Percentiles rank a stretch among this genome's conserved stretches.
These are phyloP conservation scores for Phytophthora aleatoria DNA, from an alignment of 352 stramenopile genomes.

Conservation along the genomic window DNA sequence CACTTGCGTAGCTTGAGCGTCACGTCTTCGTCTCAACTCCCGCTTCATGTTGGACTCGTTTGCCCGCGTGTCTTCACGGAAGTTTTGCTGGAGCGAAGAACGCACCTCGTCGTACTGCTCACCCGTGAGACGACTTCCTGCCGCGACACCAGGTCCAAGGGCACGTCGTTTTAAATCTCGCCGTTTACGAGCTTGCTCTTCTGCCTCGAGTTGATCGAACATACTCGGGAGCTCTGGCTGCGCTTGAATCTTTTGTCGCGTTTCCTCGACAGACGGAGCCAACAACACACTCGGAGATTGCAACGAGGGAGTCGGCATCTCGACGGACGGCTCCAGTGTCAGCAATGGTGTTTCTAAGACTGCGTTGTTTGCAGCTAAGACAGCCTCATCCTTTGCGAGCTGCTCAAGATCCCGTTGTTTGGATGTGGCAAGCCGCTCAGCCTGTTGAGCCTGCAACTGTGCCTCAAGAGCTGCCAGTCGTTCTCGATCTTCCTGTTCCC, in stretches of 20 bases:
- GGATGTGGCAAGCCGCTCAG: conserved; percentile 35
- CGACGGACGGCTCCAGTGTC: conserved; percentile 13
- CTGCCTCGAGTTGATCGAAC: conserved; percentile 80
- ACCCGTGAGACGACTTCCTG: conserved; percentile 20
- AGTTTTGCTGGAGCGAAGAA: conserved; percentile 49
- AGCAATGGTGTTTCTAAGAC: conserved; percentile 1
- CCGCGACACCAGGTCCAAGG: conserved; percentile 7
- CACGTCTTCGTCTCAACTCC: conserved; percentile 51
- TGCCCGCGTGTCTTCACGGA: conserved; percentile 45
- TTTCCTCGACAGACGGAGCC: conserved; percentile 31
- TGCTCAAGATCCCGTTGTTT: conserved; percentile 41
- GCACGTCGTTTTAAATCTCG: conserved; percentile 35
- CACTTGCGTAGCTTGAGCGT: conserved; percentile 51
- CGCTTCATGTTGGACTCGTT: conserved; percentile 58
- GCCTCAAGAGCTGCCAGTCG: conserved; percentile 53
- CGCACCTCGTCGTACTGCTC: conserved; percentile 37
- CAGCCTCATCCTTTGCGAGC: conserved; percentile 31
- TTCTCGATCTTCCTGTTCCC: conserved; percentile 67
- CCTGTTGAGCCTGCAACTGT: conserved; percentile 51
- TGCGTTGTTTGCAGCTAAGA: conserved; percentile 5
- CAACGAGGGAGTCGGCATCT: conserved; percentile 10
- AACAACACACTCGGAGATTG: conserved; percentile 8
- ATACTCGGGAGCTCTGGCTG: conserved; percentile 68
- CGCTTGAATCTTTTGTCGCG: conserved; percentile 40
- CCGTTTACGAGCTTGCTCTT: conserved; percentile 54